A percentile compares a stretch with the other conserved stretches of the same genome.
phyloP scores from a whole-genome alignment of 192 early-diverging fungal species.

The Allomyces javanicus region DNA sequence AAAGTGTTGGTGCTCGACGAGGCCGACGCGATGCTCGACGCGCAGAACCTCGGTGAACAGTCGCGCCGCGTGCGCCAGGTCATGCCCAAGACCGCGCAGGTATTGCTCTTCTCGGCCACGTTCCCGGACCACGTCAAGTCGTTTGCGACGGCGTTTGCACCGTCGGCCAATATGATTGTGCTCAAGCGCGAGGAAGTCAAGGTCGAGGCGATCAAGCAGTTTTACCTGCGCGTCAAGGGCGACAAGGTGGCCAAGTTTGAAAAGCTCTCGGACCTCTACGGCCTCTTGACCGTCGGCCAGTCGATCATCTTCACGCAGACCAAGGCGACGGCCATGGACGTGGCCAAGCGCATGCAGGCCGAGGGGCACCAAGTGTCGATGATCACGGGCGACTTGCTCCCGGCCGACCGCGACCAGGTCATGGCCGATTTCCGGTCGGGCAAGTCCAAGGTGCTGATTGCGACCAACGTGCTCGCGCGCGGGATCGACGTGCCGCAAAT shows the following conservation, averaged over 20 bases:
- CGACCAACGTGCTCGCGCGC: slow-evolving; percentile 7
- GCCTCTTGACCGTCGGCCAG: slow-evolving; percentile 26
- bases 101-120: slow-evolving; percentile 89
- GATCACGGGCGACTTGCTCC: slow-evolving; percentile 28
- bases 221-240: slow-evolving; percentile 81
- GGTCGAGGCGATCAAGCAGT: slow-evolving; percentile 86
- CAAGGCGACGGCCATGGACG: slow-evolving; percentile 71
- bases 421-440: slow-evolving; percentile 6
- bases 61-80: slow-evolving; percentile 61
- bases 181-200: slow-evolving; percentile 74
- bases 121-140: slow-evolving; percentile 55
- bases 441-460: slow-evolving; percentile 8
- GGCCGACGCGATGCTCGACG: slow-evolving; percentile 95
- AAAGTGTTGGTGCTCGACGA: slow-evolving; percentile 88
- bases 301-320: slow-evolving; percentile 92
- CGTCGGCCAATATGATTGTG: slow-evolving; percentile 65
- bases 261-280: slow-evolving; percentile 28
- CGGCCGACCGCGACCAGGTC: slow-evolving; percentile 5
- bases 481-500: slow-evolving; percentile 6
- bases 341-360: slow-evolving; percentile 47
- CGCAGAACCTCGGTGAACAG: slow-evolving; percentile 68
- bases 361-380: slow-evolving; percentile 68
- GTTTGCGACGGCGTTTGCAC: slow-evolving; percentile 67
- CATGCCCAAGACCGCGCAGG: slow-evolving; percentile 54
- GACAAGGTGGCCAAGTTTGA: slow-evolving; percentile 47